Evolutionary conservation across 306 rosid species (phyloP).

Genomic region (Pyrus pyrifolia): DNA sequence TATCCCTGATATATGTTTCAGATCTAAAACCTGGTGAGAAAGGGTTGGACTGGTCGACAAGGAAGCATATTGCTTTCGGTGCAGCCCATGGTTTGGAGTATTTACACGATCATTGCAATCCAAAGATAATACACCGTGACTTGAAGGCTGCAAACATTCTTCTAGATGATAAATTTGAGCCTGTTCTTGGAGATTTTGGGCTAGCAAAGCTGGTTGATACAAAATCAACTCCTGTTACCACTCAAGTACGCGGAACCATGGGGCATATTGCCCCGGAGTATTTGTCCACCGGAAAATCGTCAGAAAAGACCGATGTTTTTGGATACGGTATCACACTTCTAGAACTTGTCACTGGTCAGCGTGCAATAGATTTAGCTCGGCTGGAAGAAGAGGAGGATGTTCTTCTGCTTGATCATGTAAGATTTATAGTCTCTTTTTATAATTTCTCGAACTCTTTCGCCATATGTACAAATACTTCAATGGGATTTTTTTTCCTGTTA

Average conservation of each 20-base stretch:
- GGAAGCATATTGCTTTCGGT: constrained; percentile 48
- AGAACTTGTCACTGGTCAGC: constrained; percentile 85
- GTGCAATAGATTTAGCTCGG: constrained; percentile 76
- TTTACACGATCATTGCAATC: constrained; percentile 82
- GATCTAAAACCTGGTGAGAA: constrained; percentile 52
- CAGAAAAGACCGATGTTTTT: constrained; percentile 87
- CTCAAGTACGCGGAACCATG: constrained; percentile 95
- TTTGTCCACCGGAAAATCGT: constrained; percentile 83
- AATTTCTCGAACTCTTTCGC: neutral
- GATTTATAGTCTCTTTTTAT: constrained; percentile 1
- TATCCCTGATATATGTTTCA: constrained; percentile 2
- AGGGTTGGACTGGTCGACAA: constrained; percentile 51
- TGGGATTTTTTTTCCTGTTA: neutral
- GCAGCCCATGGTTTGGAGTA: constrained; percentile 73
- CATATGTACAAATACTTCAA: neutral
- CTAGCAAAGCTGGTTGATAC: constrained; percentile 73
- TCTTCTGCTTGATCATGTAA: constrained; percentile 89
- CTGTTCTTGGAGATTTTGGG: constrained; percentile 94
- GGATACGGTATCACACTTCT: constrained; percentile 96
- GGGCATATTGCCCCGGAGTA: constrained; percentile 98
- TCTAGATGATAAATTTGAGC: constrained; percentile 73
- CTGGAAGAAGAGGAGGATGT: constrained; percentile 94
- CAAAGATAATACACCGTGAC: constrained; percentile 91
- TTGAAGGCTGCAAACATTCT: constrained; percentile 92
- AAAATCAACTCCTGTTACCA: constrained; percentile 77